Evolutionary conservation across 2,329 filamentous ascomycete genomes (phyloP).

Genomic region (Pleoardoris graminearum): DNA sequence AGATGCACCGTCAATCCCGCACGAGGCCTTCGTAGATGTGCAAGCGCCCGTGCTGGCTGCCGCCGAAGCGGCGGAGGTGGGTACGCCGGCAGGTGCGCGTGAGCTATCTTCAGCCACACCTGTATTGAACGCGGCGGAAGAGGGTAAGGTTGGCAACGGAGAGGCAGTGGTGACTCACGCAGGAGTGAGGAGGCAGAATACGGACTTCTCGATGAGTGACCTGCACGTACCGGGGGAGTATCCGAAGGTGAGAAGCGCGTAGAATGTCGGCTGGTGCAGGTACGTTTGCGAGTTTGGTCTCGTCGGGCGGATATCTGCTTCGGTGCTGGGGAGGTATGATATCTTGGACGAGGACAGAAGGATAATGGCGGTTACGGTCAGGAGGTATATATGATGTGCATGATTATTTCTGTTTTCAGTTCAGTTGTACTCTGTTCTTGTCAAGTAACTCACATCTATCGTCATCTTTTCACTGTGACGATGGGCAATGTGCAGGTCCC

Average conservation of each 20-base stretch:
- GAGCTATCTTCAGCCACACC: slow-evolving; percentile 14
- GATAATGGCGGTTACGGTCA: no score
- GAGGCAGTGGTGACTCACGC: slow-evolving; percentile 47
- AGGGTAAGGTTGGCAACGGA: slow-evolving; percentile 34
- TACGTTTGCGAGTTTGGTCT: not conserved
- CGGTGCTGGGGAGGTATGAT: not conserved
- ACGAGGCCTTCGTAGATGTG: slow-evolving; percentile 19
- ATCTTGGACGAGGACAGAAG: no score
- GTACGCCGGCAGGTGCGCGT: not conserved
- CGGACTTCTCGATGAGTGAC: slow-evolving; percentile 60
- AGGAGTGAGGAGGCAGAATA: slow-evolving; percentile 53
- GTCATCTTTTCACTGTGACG: no score
- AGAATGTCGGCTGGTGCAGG: not conserved
- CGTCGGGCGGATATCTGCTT: not conserved
- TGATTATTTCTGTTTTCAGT: no score
- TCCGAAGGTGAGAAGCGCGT: slow-evolving; percentile 43
- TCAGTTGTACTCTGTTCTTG: no score
- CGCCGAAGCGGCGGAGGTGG: slow-evolving; percentile 2
- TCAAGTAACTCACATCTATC: no score
- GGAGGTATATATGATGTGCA: no score
- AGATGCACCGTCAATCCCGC: not conserved
- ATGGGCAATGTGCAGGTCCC: no score
- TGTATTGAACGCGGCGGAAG: not conserved
- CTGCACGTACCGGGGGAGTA: slow-evolving; percentile 72
- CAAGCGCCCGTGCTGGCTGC: slow-evolving; percentile 19